These are phyloP conservation scores for Peniophora sp. DNA, from an alignment of 1,284 basidiomycete genomes.

Conservation along the genomic window DNA sequence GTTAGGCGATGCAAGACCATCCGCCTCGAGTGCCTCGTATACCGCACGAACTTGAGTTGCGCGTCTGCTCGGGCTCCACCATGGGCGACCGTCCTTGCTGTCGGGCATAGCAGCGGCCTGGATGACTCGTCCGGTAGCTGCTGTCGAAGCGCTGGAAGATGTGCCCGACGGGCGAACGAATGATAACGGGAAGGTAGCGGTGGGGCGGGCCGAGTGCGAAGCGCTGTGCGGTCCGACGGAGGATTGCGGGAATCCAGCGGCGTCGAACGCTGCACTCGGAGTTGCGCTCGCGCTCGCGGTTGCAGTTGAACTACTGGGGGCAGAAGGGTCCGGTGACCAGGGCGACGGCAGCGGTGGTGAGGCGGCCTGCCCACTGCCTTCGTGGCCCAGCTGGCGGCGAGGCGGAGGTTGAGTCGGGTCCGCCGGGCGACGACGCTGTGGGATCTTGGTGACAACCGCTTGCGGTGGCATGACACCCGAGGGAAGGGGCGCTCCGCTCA, in stretches of 20 bases:
- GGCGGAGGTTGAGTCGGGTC: conserved; percentile 3
- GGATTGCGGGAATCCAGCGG: not conserved
- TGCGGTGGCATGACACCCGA: no score
- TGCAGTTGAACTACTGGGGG: not conserved
- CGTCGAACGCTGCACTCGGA: not conserved
- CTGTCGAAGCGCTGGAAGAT: not conserved
- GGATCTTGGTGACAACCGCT: no score
- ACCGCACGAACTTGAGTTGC: no score
- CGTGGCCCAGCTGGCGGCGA: conserved; percentile 7
- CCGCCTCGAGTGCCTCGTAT: no score
- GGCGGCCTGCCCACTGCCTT: not conserved
- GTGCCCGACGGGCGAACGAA: not conserved
- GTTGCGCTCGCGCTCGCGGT: not conserved
- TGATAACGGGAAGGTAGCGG: no score
- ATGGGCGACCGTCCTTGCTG: no score
- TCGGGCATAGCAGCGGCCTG: no score
- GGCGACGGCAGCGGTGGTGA: conserved; percentile 1
- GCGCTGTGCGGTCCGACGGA: not conserved
- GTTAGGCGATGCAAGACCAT: conserved; percentile 11
- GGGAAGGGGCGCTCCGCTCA: no score
- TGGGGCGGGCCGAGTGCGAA: not conserved
- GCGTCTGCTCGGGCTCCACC: no score
- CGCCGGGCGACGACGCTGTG: no score
- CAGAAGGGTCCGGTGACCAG: not conserved
- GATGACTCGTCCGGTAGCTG: no score